Evolutionary conservation across 2,329 filamentous ascomycete genomes (phyloP), one percentile per base, ranked within the genome.

Genomic region (Pestalotiopsis fici): DNA sequence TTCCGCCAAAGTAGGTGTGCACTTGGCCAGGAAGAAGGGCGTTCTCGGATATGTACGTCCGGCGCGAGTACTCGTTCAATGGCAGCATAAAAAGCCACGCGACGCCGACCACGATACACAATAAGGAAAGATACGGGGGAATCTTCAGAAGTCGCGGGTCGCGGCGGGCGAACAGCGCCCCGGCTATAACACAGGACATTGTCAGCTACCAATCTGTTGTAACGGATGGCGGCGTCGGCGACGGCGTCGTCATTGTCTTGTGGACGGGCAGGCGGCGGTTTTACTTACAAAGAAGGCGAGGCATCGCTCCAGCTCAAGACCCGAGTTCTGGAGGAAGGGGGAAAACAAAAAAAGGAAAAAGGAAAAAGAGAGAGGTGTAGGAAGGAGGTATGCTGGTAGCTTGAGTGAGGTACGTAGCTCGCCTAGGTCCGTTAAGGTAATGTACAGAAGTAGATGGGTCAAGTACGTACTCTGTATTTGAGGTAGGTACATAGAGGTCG

Each of bases 41-140:
- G 78, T 99, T 99, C 80, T 99, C 96, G 56, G 95, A 98, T 67
- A 99, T 96, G 80, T 99, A 99, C 1, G 95, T 99, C 68, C 88
- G 87, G 71, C 96, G 90, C 63, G 94, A 97, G 83, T 98, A 97
- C 72, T 95, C 88, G 79, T 98, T 88, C 65, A 98, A 86, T 2
- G 96, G 96, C 1, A 99, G 88, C 37, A 98, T 86, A 25, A 98
- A 88, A 15, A 99, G 89, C 93, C 95, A 99, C 73, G 89, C 88
- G 66, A 98, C 88, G 65, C 96, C 96, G 74, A 97, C 87, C 61
- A 95, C 74, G 74, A 98, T 90, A 80, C 93, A 97, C 54, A 97
- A 83, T 64, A 94, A 86, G 39, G 95, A 98, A 39, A 98, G 83
- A 82, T 97, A 95, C 15, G 94, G 93, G 54, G 95, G 95, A 21